Evolutionary conservation across 345 rosid genomes (phyloP).

Genomic region (Euphorbia tirucalli): DNA sequence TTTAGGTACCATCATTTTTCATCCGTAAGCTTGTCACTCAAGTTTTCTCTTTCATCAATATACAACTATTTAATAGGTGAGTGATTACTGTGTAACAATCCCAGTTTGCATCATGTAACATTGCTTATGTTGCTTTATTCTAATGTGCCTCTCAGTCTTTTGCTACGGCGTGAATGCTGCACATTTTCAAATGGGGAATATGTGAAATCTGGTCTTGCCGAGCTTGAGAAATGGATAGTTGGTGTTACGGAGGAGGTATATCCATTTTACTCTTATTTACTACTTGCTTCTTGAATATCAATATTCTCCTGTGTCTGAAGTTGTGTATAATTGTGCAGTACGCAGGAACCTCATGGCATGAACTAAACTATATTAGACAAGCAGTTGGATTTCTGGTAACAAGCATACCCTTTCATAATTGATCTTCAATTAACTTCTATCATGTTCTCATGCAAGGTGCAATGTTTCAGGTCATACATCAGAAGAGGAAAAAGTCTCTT

Average conservation of each 20-base stretch:
- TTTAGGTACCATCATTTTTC: conserved; percentile 27
- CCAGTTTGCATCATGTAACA: not conserved
- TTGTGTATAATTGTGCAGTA: conserved; percentile 46
- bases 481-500: conserved; percentile 87
- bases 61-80: conserved; percentile 33
- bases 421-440: not conserved
- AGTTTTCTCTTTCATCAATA: conserved; percentile 22
- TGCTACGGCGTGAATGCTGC: conserved; percentile 30
- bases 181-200: conserved; percentile 29
- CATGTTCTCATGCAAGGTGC: conserved; percentile 14
- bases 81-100: conserved; percentile 6
- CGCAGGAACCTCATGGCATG: conserved; percentile 99
- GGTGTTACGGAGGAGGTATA: conserved; percentile 79
- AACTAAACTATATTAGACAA: conserved; percentile 89
- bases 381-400: conserved; percentile 98
- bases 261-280: conserved; percentile 11
- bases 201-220: conserved; percentile 30
- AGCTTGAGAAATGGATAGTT: conserved; percentile 42
- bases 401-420: conserved; percentile 13
- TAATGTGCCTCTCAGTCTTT: conserved; percentile 28
- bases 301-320: conserved; percentile 24
- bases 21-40: conserved; percentile 22
- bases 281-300: not conserved
- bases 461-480: conserved; percentile 84
- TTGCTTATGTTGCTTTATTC: conserved; percentile 1